Percentiles rank a stretch among this genome's conserved stretches.
These are phyloP conservation scores for Puya raimondii DNA, from an alignment of 176 grass and related monocot genomes.

Conservation along the genomic window DNA sequence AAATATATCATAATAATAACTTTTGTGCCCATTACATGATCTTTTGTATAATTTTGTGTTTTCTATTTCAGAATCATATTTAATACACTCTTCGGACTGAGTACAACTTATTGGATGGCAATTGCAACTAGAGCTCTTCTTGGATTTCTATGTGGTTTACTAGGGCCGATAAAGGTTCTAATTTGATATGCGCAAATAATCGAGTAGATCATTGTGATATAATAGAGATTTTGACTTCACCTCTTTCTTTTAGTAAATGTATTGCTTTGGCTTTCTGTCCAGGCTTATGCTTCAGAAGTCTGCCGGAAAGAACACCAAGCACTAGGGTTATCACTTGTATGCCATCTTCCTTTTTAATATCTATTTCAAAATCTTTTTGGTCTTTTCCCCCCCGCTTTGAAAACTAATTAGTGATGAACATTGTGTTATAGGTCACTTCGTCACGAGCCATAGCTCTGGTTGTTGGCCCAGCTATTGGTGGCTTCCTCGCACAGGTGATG, in stretches of 20 bases:
- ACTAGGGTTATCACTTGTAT: slow-evolving; percentile 64
- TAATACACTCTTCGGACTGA: slow-evolving; percentile 68
- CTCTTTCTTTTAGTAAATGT: background rate
- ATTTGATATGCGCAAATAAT: background rate
- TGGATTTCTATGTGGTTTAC: slow-evolving; percentile 48
- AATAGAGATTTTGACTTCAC: background rate
- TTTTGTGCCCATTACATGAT: no score
- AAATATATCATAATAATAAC: background rate
- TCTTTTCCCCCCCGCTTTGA: background rate
- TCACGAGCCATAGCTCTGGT: slow-evolving; percentile 47
- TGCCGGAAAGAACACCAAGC: slow-evolving; percentile 61
- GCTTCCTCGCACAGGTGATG: slow-evolving; percentile 61
- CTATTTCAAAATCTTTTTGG: background rate
- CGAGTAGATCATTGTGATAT: background rate
- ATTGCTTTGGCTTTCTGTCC: slow-evolving; percentile 4
- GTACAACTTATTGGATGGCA: slow-evolving; percentile 64
- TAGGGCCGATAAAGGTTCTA: slow-evolving; percentile 63
- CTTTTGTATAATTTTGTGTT: background rate
- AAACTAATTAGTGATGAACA: background rate
- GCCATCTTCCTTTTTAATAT: slow-evolving; percentile 2
- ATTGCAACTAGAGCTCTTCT: slow-evolving; percentile 46
- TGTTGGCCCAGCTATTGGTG: slow-evolving; percentile 63
- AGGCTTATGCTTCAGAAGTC: slow-evolving; percentile 76
- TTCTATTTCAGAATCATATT: slow-evolving; percentile 40
- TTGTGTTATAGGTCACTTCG: slow-evolving; percentile 48